These are phyloP conservation scores for Loxodes magnus DNA, from an alignment of 73 alveolate genomes.

Conservation along the genomic window DNA sequence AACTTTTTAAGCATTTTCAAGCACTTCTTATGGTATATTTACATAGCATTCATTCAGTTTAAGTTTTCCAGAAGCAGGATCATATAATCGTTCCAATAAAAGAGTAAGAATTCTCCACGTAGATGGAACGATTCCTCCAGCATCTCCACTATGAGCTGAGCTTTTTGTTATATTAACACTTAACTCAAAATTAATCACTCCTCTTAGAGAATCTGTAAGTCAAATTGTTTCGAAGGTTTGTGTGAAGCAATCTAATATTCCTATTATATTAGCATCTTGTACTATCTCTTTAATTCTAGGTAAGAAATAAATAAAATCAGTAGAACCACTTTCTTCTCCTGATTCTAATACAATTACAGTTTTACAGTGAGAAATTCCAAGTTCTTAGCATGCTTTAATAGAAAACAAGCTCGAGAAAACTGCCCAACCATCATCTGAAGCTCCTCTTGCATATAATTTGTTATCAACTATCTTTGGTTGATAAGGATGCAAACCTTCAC, in stretches of 20 bases:
- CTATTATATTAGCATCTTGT: slow-evolving; percentile 46
- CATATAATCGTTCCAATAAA: slow-evolving; percentile 57
- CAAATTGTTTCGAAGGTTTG: slow-evolving; percentile 14
- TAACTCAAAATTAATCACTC: slow-evolving; percentile 9
- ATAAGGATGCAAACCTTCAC: slow-evolving; percentile 52
- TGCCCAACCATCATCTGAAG: slow-evolving; percentile 91
- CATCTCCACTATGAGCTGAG: slow-evolving; percentile 41
- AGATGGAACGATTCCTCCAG: slow-evolving; percentile 73
- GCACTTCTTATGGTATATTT: slow-evolving; percentile 29
- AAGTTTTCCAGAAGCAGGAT: slow-evolving; percentile 46
- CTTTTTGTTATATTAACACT: slow-evolving; percentile 17
- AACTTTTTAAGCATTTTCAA: slow-evolving; percentile 11
- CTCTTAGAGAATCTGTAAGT: slow-evolving; percentile 13
- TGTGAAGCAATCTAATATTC: slow-evolving; percentile 53
- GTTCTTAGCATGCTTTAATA: slow-evolving; percentile 49
- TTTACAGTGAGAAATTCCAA: slow-evolving; percentile 58
- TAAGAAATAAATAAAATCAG: slow-evolving; percentile 40
- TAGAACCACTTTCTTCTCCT: slow-evolving; percentile 74
- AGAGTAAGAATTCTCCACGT: slow-evolving; percentile 46
- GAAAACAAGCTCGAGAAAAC: slow-evolving; percentile 67
- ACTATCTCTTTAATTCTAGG: slow-evolving; percentile 21
- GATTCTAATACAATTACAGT: slow-evolving; percentile 55
- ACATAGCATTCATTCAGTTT: slow-evolving; percentile 18
- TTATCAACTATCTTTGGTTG: slow-evolving; percentile 61
- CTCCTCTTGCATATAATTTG: slow-evolving; percentile 72